phyloP scores from a whole-genome alignment of 2,329 filamentous ascomycete species.

The Capronia americana region DNA sequence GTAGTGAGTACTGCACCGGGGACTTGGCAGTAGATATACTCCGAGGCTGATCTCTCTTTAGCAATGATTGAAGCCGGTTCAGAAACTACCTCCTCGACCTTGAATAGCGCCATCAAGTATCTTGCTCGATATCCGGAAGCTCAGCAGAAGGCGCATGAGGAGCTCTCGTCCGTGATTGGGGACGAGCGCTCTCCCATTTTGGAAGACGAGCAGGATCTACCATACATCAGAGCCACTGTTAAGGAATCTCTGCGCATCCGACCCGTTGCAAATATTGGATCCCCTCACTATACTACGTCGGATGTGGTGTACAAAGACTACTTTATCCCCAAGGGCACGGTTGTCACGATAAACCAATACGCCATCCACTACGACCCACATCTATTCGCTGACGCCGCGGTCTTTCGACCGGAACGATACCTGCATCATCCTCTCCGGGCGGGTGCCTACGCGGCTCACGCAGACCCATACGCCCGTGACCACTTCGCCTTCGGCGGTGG shows the following conservation, averaged over 20 bases:
- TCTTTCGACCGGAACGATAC: slow-evolving; percentile 46
- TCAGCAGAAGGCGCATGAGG: slow-evolving; percentile 54
- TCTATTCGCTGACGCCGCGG: slow-evolving; percentile 46
- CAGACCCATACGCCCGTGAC: slow-evolving; percentile 44
- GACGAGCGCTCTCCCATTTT: slow-evolving; percentile 54
- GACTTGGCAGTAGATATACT: no score
- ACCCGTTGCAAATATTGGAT: slow-evolving; percentile 45
- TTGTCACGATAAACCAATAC: slow-evolving; percentile 52
- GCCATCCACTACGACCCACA: slow-evolving; percentile 56
- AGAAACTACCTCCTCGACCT: slow-evolving; percentile 19
- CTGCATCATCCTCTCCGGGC: slow-evolving; percentile 38
- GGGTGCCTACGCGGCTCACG: slow-evolving; percentile 44
- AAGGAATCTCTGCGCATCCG: slow-evolving; percentile 59
- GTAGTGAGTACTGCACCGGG: slow-evolving; percentile 35
- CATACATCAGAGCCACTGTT: slow-evolving; percentile 62
- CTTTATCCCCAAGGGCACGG: slow-evolving; percentile 56
- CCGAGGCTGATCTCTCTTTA: slow-evolving; percentile 8
- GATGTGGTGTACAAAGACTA: slow-evolving; percentile 59
- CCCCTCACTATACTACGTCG: slow-evolving; percentile 56
- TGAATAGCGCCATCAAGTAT: slow-evolving; percentile 24
- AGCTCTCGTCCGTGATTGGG: slow-evolving; percentile 59
- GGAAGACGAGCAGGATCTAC: slow-evolving; percentile 56
- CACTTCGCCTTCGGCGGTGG: slow-evolving; percentile 60
- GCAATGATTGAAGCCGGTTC: slow-evolving; percentile 28
- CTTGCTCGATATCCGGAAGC: slow-evolving; percentile 52